Evolutionary conservation across 208 protist genomes (phyloP).

Genomic region (Crithidia thermophila): DNA sequence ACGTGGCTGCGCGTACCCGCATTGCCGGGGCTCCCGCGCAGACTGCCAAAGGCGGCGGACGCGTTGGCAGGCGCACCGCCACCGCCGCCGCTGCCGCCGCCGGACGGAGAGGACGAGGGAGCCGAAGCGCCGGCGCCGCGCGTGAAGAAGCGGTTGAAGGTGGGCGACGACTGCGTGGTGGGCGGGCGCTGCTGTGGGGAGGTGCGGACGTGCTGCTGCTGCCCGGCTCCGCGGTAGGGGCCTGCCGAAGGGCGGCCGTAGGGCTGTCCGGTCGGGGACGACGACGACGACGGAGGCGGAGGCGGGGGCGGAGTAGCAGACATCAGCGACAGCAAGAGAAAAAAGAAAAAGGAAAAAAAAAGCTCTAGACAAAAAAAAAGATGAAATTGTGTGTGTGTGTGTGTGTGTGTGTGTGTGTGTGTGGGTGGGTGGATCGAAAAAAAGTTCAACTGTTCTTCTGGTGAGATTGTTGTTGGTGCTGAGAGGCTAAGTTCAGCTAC

Average conservation of each 20-base stretch:
- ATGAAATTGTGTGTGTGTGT: background rate
- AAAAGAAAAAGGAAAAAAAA: background rate
- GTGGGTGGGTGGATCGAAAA: background rate
- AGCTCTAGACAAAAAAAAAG: background rate
- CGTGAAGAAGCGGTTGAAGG: constrained; percentile 3
- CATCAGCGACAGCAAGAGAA: no score
- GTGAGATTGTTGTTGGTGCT: no score
- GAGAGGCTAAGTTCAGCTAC: no score
- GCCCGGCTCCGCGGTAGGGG: background rate
- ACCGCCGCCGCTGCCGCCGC: background rate
- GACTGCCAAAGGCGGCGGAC: background rate
- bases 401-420: background rate
- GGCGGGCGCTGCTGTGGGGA: background rate
- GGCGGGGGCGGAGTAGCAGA: constrained; percentile 18
- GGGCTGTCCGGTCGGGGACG: background rate
- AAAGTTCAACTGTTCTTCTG: background rate
- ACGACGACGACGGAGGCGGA: background rate
- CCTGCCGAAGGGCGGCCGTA: constrained; percentile 3
- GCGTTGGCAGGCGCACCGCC: background rate
- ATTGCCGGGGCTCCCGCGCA: no score
- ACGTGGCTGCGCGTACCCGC: background rate
- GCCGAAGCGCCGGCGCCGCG: no score
- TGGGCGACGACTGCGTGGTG: background rate
- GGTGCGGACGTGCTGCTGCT: background rate
- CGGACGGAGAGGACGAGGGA: no score